Conservation (phyloP, 345 rosid genomes). For the Angophora floribunda region DNA sequence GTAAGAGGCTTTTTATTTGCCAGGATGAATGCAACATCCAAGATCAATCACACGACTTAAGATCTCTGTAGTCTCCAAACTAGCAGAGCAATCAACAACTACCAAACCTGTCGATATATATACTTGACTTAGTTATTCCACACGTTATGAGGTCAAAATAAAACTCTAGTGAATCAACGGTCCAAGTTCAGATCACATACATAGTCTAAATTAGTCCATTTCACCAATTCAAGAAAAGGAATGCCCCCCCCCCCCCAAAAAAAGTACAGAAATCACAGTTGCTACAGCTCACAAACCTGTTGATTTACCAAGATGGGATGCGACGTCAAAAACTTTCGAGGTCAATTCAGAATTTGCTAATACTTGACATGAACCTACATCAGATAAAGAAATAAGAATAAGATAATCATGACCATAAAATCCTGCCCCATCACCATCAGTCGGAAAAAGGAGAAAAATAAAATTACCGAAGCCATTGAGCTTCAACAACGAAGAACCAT, state of each 20-base stretch:
- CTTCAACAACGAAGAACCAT: slow-evolving; percentile 36
- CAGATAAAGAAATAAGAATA: neutral
- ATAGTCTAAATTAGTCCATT: neutral
- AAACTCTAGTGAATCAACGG: neutral
- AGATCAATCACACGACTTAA: slow-evolving; percentile 42
- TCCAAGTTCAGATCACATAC: neutral
- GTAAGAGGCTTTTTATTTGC: slow-evolving; percentile 97
- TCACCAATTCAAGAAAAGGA: neutral
- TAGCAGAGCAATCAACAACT: slow-evolving; percentile 85
- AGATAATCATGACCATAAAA: neutral
- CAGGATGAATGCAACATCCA: slow-evolving; percentile 69
- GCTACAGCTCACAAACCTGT: slow-evolving; percentile 39
- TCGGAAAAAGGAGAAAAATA: neutral
- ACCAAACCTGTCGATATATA: slow-evolving; percentile 40
- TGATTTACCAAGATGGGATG: slow-evolving; percentile 49
- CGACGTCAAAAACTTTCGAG: slow-evolving; percentile 29
- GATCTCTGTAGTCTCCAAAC: slow-evolving; percentile 42
- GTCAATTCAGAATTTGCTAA: slow-evolving; percentile 25
- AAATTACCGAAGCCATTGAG: slow-evolving; percentile 34
- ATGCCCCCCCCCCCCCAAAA: neutral
- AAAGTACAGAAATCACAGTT: neutral
- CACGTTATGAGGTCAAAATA: neutral
- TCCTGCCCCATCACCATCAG: neutral
- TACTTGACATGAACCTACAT: slow-evolving; percentile 29
- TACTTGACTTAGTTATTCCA: neutral